Percentiles rank a stretch among this genome's conserved stretches.
These are phyloP conservation scores for Boletus rex-veris DNA, from an alignment of 768 basidiomycete genomes.

Conservation along the genomic window DNA sequence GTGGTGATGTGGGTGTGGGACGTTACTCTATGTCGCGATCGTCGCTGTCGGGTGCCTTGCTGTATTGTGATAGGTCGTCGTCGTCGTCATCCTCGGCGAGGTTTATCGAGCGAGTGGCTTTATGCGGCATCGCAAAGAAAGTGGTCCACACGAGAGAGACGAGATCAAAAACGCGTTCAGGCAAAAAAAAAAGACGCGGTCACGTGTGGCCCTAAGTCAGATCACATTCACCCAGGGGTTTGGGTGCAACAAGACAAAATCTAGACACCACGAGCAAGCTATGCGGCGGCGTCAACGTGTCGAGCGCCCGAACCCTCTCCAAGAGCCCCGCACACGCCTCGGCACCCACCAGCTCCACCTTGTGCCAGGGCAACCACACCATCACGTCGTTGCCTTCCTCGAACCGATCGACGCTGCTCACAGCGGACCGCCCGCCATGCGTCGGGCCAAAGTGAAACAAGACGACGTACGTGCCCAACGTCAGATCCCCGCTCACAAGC, in stretches of 20 bases:
- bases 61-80: slow-evolving; percentile 15
- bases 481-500: slow-evolving; percentile 15
- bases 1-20: neutral
- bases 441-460: slow-evolving; percentile 37
- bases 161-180: neutral
- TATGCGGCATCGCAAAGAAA: slow-evolving; percentile 12
- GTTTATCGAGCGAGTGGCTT: slow-evolving; percentile 7
- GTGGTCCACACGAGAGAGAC: neutral
- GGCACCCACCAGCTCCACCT: slow-evolving; percentile 28
- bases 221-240: neutral
- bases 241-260: slow-evolving; percentile 21
- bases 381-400: slow-evolving; percentile 39
- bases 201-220: slow-evolving; percentile 29
- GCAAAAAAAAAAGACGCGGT: neutral
- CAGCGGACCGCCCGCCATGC: slow-evolving; percentile 19
- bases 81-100: slow-evolving; percentile 11
- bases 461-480: slow-evolving; percentile 32
- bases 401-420: slow-evolving; percentile 38
- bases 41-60: slow-evolving; percentile 21
- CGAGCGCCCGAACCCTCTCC: slow-evolving; percentile 21
- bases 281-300: slow-evolving; percentile 28
- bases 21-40: slow-evolving; percentile 27
- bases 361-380: slow-evolving; percentile 53
- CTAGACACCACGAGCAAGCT: slow-evolving; percentile 30
- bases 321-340: slow-evolving; percentile 11